Percentiles rank a stretch among this genome's conserved stretches.
Evolutionary conservation across 2,329 filamentous ascomycete genomes (phyloP).

Genomic region (Alternaria arbusti): DNA sequence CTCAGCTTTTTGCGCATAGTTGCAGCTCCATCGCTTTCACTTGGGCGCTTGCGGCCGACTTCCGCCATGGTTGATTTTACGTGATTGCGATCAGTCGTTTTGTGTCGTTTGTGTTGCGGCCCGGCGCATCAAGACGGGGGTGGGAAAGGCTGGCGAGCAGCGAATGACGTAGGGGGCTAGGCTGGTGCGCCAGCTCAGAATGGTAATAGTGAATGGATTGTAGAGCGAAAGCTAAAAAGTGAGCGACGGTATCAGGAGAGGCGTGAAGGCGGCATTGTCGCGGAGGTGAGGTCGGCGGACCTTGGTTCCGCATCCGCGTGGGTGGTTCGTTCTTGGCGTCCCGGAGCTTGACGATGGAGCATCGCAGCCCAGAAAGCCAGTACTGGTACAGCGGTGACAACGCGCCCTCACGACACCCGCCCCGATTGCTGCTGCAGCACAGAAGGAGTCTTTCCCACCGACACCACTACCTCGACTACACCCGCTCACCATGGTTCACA

Average conservation of each 20-base stretch:
- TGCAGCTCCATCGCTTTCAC: conserved; percentile 38
- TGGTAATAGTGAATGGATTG: conserved; percentile 4
- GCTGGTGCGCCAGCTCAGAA: background rate
- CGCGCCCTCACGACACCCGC: conserved; percentile 28
- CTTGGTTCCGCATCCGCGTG: conserved; percentile 25
- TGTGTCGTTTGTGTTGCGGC: background rate
- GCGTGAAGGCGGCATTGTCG: conserved; percentile 2
- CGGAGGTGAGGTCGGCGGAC: conserved; percentile 14
- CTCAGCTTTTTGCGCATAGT: conserved; percentile 67
- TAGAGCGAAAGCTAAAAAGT: conserved; percentile 1
- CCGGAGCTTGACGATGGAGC: conserved; percentile 19
- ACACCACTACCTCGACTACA: conserved; percentile 1
- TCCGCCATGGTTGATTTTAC: conserved; percentile 38
- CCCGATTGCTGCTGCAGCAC: conserved; percentile 19
- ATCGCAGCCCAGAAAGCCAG: conserved; percentile 25
- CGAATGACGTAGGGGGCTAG: conserved; percentile 5
- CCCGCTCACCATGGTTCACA: conserved; percentile 55
- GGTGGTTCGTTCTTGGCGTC: conserved; percentile 20
- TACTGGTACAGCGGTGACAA: conserved; percentile 28
- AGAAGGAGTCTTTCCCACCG: conserved; percentile 12
- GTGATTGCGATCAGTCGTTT: conserved; percentile 5
- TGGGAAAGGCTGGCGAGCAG: background rate
- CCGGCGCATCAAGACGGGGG: conserved; percentile 4
- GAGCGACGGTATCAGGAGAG: conserved; percentile 4
- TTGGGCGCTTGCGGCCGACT: conserved; percentile 37